Base-by-base conservation (phyloP, 148 eudicot genomes). In the Limonium bicolor region DNA sequence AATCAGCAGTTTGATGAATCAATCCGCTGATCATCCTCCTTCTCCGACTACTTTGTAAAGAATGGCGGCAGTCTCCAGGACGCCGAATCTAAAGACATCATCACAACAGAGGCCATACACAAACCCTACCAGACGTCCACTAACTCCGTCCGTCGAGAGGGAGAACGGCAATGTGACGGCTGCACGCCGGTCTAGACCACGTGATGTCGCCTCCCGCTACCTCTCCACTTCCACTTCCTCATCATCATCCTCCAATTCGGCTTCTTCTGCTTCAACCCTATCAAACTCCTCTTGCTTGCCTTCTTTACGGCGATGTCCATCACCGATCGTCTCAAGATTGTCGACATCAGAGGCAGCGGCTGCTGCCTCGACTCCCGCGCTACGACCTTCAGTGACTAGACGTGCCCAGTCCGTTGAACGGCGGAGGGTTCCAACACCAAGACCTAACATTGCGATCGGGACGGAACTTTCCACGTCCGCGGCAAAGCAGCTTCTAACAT, bases 171-270 rank as follows among this genome's bases (percentile, higher is more conserved):
- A 61, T 23, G 46, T 47, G 26, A 58, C 35, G 29, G 60, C 47
- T 46, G 50, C 27, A 20, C 75, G 84, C 20, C 60, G 73, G 5
- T 74, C 70, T 17, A 82, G 76, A 58, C 56, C 76, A 3, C 41
- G 75, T 1, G 94, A 78, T 15, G 78, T 79, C 36, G 51, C 64
- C 8, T 73, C 94, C 1, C 62, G 82, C 8, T 87, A 71, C 69
- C 35, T 73, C 38, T 74, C 93, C 0, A 50, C 67, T 14, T 28
- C 71, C 5, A 64, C 82, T n/a, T 64, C 61, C 20, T 41, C 63
- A 26, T 64, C 74, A 0, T 54, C 64, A 1, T 42, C 64, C 8
- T 66, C 78, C 1, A 53, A 62, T 7, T 50, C 63, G 6, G 48
- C 66, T 36, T 58, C 79, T 3, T 57, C 72, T 19, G 54, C 80